Evolutionary conservation across 345 rosid genomes (phyloP).

Genomic region (Viola odorata): DNA sequence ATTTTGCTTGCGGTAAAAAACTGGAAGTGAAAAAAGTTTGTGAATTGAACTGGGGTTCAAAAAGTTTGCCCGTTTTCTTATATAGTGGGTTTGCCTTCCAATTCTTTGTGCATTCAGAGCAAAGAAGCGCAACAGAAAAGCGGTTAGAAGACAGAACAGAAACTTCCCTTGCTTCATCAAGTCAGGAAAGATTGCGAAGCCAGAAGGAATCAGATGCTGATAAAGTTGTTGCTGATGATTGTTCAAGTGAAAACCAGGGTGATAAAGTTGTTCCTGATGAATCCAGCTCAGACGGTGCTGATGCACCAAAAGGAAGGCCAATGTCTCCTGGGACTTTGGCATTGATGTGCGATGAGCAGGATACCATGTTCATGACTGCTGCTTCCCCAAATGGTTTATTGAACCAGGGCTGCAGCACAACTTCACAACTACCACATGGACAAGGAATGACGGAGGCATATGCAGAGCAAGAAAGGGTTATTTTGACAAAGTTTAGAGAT

Average conservation of each 20-base stretch:
- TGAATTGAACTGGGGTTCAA: too few species aligned
- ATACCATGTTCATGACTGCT: constrained; percentile 66
- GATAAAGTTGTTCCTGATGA: constrained; percentile 47
- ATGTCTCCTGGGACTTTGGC: constrained; percentile 98
- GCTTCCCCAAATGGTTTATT: constrained; percentile 56
- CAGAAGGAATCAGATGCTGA: constrained; percentile 40
- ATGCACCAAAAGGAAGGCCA: constrained; percentile 63
- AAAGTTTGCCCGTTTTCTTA: not conserved
- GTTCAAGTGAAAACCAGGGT: constrained; percentile 47
- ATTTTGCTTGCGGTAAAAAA: not conserved
- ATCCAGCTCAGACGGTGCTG: constrained; percentile 48
- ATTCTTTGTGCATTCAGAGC: constrained; percentile 34
- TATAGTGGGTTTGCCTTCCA: not conserved
- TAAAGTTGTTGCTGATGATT: constrained; percentile 44
- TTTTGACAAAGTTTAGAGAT: constrained; percentile 73
- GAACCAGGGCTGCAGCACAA: constrained; percentile 42
- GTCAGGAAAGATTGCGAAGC: constrained; percentile 44
- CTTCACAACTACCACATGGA: constrained; percentile 46
- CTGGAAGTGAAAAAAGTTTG: not conserved
- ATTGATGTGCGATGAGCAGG: constrained; percentile 97
- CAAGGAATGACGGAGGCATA: constrained; percentile 56
- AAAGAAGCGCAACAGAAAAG: constrained; percentile 46
- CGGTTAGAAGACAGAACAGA: constrained; percentile 40
- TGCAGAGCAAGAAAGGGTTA: constrained; percentile 77
- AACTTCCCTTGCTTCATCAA: constrained; percentile 49